Evolutionary conservation across 305 asterid species (phyloP), one percentile per base, ranked within the genome.

Genomic region (Solanum hybrid): DNA sequence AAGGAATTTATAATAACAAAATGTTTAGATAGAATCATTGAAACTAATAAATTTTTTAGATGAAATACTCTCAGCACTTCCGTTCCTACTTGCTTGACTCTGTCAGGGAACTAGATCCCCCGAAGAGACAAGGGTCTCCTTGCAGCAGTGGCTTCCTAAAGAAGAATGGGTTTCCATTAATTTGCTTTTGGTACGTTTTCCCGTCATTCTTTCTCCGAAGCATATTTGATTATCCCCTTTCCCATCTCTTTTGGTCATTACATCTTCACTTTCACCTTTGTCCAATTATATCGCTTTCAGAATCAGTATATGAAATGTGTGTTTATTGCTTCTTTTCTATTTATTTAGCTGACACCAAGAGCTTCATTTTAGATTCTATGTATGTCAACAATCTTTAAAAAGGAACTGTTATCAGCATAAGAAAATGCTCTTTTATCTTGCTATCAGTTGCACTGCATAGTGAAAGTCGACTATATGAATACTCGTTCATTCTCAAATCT

Each of bases 121-220:
- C 0, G 99, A 96, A 94, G 93, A 94, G 92, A 97, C 99, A 5
- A 91, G 99, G 91, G 94, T 89, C 91, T 93, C 99, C 22, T 93
- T 97, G 96, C 97, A 97, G 87, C 93, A 93, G 86, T 96, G 99
- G 99, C 98, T 97, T 92, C 99, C 99, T 2, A 96, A 94, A 93
- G 99, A 97, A 88, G 99, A 96, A 92, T 97, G 99, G 99, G 96
- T 90, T 78, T 95, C 99, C 85, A 97, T 97, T 84, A 97, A 97
- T 90, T 99, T 99, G 51, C 99, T 97, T 76, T 92, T 97, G 98
- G 99, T 96, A 95, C 22, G 95, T 88, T 27, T 87, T 77, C 72
- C 31, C 14, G 1, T 7, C 35, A 34, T 34, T 51, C 36, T 81
- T 86, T 16, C 7, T 85, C 34, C 27, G 40, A 24, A 38, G 69